These are phyloP conservation scores for Crithidia expoeki DNA, from an alignment of 208 protist species.

Conservation along the genomic window DNA sequence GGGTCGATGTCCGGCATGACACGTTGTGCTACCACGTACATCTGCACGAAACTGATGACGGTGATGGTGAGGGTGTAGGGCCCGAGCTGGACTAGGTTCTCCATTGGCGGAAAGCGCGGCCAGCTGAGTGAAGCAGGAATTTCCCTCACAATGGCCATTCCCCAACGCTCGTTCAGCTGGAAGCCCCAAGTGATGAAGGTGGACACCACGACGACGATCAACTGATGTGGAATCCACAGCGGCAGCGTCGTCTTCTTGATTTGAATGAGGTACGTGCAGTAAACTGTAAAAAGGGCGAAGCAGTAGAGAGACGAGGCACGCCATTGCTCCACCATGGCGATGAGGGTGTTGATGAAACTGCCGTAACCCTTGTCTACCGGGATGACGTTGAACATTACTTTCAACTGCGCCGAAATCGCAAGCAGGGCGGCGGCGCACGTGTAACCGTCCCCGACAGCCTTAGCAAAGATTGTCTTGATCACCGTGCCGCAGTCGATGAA, in stretches of 20 bases:
- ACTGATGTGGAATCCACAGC: constrained; percentile 63
- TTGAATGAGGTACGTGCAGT: constrained; percentile 53
- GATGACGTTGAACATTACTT: constrained; percentile 59
- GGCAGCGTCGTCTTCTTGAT: constrained; percentile 54
- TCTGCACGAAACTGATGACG: constrained; percentile 64
- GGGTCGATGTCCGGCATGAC: constrained; percentile 57
- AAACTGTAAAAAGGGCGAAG: constrained; percentile 50
- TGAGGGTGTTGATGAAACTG: constrained; percentile 38
- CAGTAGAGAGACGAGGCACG: constrained; percentile 40
- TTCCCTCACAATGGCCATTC: constrained; percentile 44
- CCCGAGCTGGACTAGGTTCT: constrained; percentile 49
- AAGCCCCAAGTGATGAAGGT: constrained; percentile 44
- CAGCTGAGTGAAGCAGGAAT: constrained; percentile 33
- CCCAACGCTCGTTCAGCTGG: constrained; percentile 30
- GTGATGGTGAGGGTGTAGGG: constrained; percentile 65
- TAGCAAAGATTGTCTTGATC: constrained; percentile 61
- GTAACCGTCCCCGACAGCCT: constrained; percentile 65
- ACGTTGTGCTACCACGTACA: constrained; percentile 60
- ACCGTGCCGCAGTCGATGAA: constrained; percentile 60
- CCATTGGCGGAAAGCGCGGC: constrained; percentile 43
- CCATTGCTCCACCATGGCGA: constrained; percentile 34
- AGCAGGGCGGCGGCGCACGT: constrained; percentile 57
- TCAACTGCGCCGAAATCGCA: constrained; percentile 46
- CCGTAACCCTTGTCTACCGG: constrained; percentile 37
- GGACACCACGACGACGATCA: constrained; percentile 63